Base-by-base conservation (phyloP, 164 flowering plant species). In the Vitis rupestris region DNA sequence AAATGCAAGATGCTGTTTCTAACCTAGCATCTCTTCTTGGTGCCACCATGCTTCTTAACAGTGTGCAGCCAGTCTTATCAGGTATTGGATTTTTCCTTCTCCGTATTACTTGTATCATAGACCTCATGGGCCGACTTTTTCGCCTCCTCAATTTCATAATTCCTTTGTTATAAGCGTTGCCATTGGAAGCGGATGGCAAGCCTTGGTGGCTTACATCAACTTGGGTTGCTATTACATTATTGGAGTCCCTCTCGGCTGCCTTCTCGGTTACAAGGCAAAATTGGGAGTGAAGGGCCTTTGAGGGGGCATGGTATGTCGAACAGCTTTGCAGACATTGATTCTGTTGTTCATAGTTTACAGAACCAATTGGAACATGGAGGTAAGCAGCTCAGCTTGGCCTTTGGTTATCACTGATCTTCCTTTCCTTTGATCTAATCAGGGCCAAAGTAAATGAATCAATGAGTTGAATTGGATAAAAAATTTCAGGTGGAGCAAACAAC, bases 171-270 rank as follows among this genome's bases (percentile, higher is more conserved):
- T 65, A 87, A 89, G 91, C 53, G 88, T 87, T 69, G 89, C 91
- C 6, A 53, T 87, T 49, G 91, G 91, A 59, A 88, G 82, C 1
- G 89, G 89, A 50, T 87, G 89, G 91, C 91, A 86, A 79, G 84
- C 82, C 7, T 49, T 81, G 44, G 88, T 87, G 49, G 89, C 89
- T 54, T 85, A 80, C 52, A 84, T 87, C 31, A 85, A 87, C 72
- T 70, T 86, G 57, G 89, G 77, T 9, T 78, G 80, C 16, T 87
- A 86, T 27, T 86, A 87, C 63, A 15, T 81, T 19, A 77, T 85
- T 59, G 89, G 91, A 15, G 81, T 87, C 1, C 89, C 89, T 11
- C 65, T 84, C 3, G 91, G 85, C 9, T 77, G 54, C 65, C 17
- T 83, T 60, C 83, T 87, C 3, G 91, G 91, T 16, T 85, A 78